phyloP scores from a whole-genome alignment of 768 basidiomycete species.

The Leccinum broughii region DNA sequence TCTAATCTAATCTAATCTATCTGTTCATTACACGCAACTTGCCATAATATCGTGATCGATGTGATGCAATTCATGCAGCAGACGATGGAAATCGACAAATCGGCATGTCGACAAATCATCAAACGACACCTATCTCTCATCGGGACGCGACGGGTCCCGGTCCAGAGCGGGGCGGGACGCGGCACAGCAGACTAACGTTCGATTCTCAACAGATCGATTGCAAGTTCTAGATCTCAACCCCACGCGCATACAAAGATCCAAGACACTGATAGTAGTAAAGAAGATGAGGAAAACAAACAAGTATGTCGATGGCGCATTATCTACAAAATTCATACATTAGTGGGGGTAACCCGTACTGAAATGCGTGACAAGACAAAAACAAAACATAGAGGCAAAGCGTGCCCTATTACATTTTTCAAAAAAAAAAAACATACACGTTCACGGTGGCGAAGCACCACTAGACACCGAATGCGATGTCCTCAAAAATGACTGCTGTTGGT shows the following conservation, averaged over 20 bases:
- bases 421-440: constrained; percentile 2
- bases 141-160: too few relatives aligned
- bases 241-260: background rate
- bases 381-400: background rate
- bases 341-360: background rate
- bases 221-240: background rate
- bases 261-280: background rate
- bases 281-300: background rate
- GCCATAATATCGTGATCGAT: background rate
- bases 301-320: background rate
- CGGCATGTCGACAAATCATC: background rate
- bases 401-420: background rate
- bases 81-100: background rate
- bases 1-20: background rate
- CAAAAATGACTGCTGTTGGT: constrained; percentile 46
- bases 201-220: background rate
- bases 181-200: background rate
- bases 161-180: too few relatives aligned
- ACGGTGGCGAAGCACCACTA: constrained; percentile 37
- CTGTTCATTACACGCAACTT: background rate
- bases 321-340: background rate
- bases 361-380: background rate
- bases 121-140: background rate
- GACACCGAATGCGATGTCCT: constrained; percentile 45
- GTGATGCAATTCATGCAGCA: too few relatives aligned